Evolutionary conservation across 257 asterid species (phyloP), one percentile per base, ranked within the genome.

Genomic region (Marsdenia floribunda): DNA sequence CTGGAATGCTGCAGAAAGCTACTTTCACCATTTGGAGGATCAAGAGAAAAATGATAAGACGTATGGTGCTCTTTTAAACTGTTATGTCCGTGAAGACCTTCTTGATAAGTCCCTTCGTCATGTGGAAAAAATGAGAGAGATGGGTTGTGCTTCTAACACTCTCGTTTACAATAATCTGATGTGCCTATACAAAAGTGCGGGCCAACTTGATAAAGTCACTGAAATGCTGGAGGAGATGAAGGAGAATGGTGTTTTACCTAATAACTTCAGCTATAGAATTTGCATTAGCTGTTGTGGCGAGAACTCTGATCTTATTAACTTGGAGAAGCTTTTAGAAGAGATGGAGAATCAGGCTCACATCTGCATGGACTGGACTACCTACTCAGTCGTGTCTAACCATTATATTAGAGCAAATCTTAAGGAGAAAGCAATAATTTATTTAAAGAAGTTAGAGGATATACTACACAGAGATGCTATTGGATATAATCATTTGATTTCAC

Each of bases 401-500:
- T 85, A 83, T 58, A 82, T 87, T 44, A 88, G 79, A 75, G 86
- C 81, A 12, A 80, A 81, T 33, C 71, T 74, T 69, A 83, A 77
- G 77, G 93, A 83, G 74, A 88, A 85, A 73, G 90, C 85, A 19
- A 57, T 79, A 24, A 24, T 69, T 61, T 88, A 68, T 65, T 74
- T 88, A 81, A 86, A 83, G 86, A 85, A 85, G 75, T 24, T 76
- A 22, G 93, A 88, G 76, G 85, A 76, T 70, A 72, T 59, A 73
- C 78, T 86, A 16, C 79, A 76, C 68, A 82, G 76, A 78, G 85
- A 88, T 69, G 81, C 88, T 42, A 2, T 79, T 49, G 90, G 86
- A 15, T 88, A 86, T 57, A 88, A 86, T 80, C 88, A 88, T 84
- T 83, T 88, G 83, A 87, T 88, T 59, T 86, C 93, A 12, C 88